Evolutionary conservation across 805 yeast genomes (phyloP), one percentile per base, ranked within the genome.

Genomic region (Saccharomyces paradoxus): DNA sequence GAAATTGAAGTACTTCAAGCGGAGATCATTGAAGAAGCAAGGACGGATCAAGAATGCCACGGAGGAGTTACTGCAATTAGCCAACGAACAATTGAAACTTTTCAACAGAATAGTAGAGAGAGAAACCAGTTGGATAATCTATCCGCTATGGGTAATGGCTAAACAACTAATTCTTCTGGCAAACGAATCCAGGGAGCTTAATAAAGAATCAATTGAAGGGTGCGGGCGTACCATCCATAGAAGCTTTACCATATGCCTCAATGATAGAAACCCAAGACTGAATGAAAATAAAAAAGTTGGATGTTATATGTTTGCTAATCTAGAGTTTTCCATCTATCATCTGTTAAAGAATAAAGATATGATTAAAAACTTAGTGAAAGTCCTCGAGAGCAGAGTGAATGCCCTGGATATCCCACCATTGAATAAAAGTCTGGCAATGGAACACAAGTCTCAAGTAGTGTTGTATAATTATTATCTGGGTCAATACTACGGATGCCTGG

Each of bases 351-450:
- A 86, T 63, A 74, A 79, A 44, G 89, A 89, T 60, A 77, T 89
- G 66, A 89, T 92, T 32, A 82, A 82, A 60, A 84, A 87, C 51
- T 76, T 89, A 57, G 83, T 87, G 55, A 83, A 83, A 65, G 96
- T 87, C 0, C 70, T 88, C 32, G 75, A 74, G 30, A 80, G 84
- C 13, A 54, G 62, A 49, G 68, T 74, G 22, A 68, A 69, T 28
- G 53, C 49, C 6, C 50, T 46, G 30, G 62, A 56, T 21, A 41
- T 60, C 26, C 60, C 63, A 3, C 37, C 50, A 10, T 50, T 58
- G 17, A 37, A 53, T 8, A 49, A 59, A 24, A 51, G 57, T 29
- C 48, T 57, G n/a, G 60, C 56, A 6, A 52, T 48, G 7, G 75
- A 74, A 14, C 77, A 79, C n/a, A 76, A 74, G 51, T 66, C 80